Base-by-base conservation (phyloP, 2,329 filamentous ascomycete species). In the Paecilomyces sp. region DNA sequence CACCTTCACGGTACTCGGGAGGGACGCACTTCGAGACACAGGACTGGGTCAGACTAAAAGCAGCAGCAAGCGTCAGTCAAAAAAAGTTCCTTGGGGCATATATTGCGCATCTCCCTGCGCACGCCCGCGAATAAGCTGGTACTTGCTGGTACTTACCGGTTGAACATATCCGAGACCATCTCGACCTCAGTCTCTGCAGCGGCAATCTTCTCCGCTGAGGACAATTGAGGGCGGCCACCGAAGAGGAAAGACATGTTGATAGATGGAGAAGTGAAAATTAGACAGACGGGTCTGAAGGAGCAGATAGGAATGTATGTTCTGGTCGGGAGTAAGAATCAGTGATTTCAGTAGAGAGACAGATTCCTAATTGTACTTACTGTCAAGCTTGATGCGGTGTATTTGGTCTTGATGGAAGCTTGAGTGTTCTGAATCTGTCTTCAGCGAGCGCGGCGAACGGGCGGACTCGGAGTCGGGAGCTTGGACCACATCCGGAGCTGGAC, bases 111-210 rank as follows among this genome's bases (percentile, higher is more conserved):
- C 7, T 53, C 51, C 2, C 9, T 18, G 50, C 50, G 18, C 22
- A 53, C 8, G 54, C 33, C 22, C 25, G 54, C 28, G 55, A 52
- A 57, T 50, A 60, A 41, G 55, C 34, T 34, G 54, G 58, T 54
- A 57, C 77, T 62, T 85, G 55, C 36, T 34, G 54, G 58, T 54
- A 57, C 77, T 62, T 85, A 97, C 94, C 94, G 90, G 82, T 92
- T 93, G 84, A 96, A 96, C 88, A 97, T 97, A 78, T 97, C 92
- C 63, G 92, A 91, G 68, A 97, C 87, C 83, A 97, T 92, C 80
- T 97, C 94, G 79, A 97, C 91, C 82, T 99, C 95, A 67, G 91
- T 89, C 82, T 99, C 93, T 70, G 95, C 92, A 70, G 91, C 90
- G 70, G 91, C 90, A 76, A 99, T 94, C 85, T 97, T 99, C 83